Evolutionary conservation across 768 basidiomycete genomes (phyloP), one percentile per base, ranked within the genome.

Genomic region (Serendipita sp.): DNA sequence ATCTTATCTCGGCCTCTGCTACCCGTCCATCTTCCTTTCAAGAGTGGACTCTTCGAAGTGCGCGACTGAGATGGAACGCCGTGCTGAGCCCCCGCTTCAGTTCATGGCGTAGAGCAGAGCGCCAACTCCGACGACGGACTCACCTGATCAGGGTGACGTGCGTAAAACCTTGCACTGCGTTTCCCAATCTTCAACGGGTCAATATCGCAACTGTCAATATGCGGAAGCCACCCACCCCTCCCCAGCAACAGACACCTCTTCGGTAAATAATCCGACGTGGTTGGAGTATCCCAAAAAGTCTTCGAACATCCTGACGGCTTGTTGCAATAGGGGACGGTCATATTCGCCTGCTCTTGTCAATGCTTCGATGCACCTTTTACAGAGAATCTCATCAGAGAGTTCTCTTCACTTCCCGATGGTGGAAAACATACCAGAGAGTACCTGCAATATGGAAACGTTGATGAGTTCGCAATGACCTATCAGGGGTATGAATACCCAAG

Each of bases 81-180:
- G 56, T 38, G 36, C 30, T 51, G 30, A 41, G 41, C 5, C n/a
- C 48, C 48, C 7, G n/a, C 8, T 18, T 51, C 48, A 51, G 48
- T 32, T 18, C 23, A 51, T 32, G 30, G 18, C 48, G 18, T n/a
- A 18, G 5, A 51, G n/a, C n/a, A 51, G 18, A 51, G n/a, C 48
- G 18, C 48, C 48, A 13, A 41, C 41, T 5, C 7, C 13, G 41
- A 41, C n/a, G n/a, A 51, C 8, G 30, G 8, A n/a, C 48, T 51
- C 30, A 32, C 48, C 48, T 34, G 56, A 60, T 60, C 30, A 60
- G 8, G 0, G 56, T 60, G 11, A 80, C 87, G 68, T 74, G 88
- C 86, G 89, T 92, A 74, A 92, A 92, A 38, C 89, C 90, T 74
- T 92, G 90, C 18, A 91, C 89, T 1, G 89, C 86, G 67, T 92